These are phyloP conservation scores for Neocatenulostroma microsporum DNA, from an alignment of 2,329 filamentous ascomycete species.

Conservation along the genomic window DNA sequence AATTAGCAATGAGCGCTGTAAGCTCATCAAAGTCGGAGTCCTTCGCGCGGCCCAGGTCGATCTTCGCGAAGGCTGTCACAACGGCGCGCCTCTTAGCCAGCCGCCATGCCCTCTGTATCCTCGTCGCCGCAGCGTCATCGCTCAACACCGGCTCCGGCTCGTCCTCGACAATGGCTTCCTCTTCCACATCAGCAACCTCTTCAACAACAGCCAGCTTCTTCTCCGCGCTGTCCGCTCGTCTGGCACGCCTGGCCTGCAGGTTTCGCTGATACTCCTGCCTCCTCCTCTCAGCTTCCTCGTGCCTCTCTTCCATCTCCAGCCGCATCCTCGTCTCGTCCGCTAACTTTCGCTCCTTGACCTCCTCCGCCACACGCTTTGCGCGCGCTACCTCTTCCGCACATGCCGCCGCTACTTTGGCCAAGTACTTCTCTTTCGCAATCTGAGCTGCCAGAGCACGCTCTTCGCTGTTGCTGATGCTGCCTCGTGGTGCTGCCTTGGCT, in stretches of 20 bases:
- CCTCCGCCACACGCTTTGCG: constrained; percentile 74
- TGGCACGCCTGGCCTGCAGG: constrained; percentile 39
- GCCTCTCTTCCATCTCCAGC: constrained; percentile 69
- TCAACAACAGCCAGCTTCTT: constrained; percentile 46
- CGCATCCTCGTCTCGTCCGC: constrained; percentile 63
- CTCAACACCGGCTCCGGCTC: constrained; percentile 36
- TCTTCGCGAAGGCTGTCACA: constrained; percentile 57
- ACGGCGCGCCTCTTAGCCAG: constrained; percentile 49
- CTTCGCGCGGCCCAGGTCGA: constrained; percentile 62
- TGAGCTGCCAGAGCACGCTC: constrained; percentile 70
- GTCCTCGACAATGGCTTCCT: constrained; percentile 34
- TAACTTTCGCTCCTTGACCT: constrained; percentile 71
- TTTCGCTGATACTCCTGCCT: constrained; percentile 49
- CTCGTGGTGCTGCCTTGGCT: constrained; percentile 61
- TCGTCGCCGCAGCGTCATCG: constrained; percentile 54
- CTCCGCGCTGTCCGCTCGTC: constrained; percentile 35
- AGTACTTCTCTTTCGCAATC: constrained; percentile 68
- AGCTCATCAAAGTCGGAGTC: constrained; percentile 68
- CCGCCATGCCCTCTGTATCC: constrained; percentile 66
- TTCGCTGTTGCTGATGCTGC: constrained; percentile 55
- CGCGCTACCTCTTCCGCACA: constrained; percentile 78
- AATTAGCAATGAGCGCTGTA: constrained; percentile 57
- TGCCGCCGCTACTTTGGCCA: constrained; percentile 71
- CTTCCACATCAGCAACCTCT: constrained; percentile 39
- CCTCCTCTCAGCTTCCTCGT: constrained; percentile 67